Conservation (phyloP, 352 stramenopile genomes). For the Globisporangium nunn region DNA sequence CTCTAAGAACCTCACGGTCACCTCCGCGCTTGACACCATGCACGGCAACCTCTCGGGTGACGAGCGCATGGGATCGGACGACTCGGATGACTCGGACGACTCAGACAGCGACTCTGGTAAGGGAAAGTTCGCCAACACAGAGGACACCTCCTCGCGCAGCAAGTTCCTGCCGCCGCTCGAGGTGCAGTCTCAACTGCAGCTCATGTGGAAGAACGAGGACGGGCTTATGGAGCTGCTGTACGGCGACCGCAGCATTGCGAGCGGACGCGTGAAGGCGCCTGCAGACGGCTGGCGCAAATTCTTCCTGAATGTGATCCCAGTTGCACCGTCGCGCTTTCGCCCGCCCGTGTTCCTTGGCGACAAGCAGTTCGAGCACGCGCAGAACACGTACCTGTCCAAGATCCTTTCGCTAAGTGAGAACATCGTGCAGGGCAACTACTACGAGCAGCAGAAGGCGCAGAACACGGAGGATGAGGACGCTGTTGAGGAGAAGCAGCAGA, state of each 20-base stretch:
- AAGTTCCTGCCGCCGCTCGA: constrained; percentile 95
- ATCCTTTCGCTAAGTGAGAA: constrained; percentile 91
- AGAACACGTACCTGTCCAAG: constrained; percentile 94
- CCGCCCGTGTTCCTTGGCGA: constrained; percentile 94
- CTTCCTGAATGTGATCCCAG: constrained; percentile 94
- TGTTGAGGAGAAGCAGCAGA: constrained; percentile 34
- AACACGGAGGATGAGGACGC: constrained; percentile 51
- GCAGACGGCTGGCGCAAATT: constrained; percentile 90
- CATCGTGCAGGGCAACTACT: constrained; percentile 77
- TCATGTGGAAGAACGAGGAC: constrained; percentile 93
- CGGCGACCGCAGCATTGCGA: constrained; percentile 73
- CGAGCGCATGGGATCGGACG: constrained; percentile 17
- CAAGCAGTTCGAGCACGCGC: constrained; percentile 96
- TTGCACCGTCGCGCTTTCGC: constrained; percentile 97
- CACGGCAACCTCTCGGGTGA: constrained; percentile 59
- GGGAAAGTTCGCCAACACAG: constrained; percentile 42
- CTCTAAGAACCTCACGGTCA: constrained; percentile 77
- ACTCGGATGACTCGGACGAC: constrained; percentile 65
- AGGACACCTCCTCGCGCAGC: constrained; percentile 65
- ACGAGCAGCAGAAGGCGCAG: constrained; percentile 33
- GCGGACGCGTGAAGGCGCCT: constrained; percentile 27
- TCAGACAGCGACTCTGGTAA: constrained; percentile 29
- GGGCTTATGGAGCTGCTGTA: constrained; percentile 92
- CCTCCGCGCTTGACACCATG: constrained; percentile 77
- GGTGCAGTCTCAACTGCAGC: constrained; percentile 92